phyloP scores from a whole-genome alignment of 2,329 filamentous ascomycete genomes.

The Penicillium glabrum region DNA sequence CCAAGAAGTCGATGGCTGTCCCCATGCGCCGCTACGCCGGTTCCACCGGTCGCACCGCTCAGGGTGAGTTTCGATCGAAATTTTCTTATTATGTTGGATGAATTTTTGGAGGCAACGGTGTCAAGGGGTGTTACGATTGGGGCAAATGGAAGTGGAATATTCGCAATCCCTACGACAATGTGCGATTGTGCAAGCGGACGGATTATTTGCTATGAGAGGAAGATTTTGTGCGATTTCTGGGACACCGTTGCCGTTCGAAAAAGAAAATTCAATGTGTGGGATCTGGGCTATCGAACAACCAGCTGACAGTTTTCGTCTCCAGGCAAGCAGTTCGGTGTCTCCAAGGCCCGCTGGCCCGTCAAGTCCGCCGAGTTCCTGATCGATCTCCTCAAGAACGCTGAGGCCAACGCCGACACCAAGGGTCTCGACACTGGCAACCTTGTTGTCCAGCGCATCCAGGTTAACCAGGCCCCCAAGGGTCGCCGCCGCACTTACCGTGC shows the following conservation, averaged over 20 bases:
- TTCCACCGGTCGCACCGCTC: slow-evolving; percentile 90
- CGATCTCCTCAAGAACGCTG: slow-evolving; percentile 94
- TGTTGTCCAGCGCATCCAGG: slow-evolving; percentile 99
- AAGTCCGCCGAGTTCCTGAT: slow-evolving; percentile 99
- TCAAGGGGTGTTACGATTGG: slow-evolving; percentile 3
- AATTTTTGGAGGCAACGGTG: slow-evolving; percentile 8
- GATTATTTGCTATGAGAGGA: neutral
- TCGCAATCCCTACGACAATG: slow-evolving; percentile 8
- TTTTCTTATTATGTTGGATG: slow-evolving; percentile 16
- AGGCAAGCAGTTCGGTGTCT: slow-evolving; percentile 99
- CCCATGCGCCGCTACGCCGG: slow-evolving; percentile 98
- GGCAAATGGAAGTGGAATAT: neutral
- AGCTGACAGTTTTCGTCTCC: slow-evolving; percentile 25
- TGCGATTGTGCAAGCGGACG: neutral
- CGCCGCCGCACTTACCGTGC: slow-evolving; percentile 99
- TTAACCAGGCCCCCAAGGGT: slow-evolving; percentile 99
- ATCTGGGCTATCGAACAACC: neutral
- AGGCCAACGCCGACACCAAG: slow-evolving; percentile 96
- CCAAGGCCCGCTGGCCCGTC: slow-evolving; percentile 96
- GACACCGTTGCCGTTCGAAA: slow-evolving; percentile 11
- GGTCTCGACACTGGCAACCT: slow-evolving; percentile 96
- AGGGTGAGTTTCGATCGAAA: slow-evolving; percentile 72
- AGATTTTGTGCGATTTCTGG: slow-evolving; percentile 2
- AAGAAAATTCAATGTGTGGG: slow-evolving; percentile 11
- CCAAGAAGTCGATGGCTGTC: slow-evolving; percentile 94